phyloP scores from a whole-genome alignment of 2,329 filamentous ascomycete species.

The Capronia epimyces region DNA sequence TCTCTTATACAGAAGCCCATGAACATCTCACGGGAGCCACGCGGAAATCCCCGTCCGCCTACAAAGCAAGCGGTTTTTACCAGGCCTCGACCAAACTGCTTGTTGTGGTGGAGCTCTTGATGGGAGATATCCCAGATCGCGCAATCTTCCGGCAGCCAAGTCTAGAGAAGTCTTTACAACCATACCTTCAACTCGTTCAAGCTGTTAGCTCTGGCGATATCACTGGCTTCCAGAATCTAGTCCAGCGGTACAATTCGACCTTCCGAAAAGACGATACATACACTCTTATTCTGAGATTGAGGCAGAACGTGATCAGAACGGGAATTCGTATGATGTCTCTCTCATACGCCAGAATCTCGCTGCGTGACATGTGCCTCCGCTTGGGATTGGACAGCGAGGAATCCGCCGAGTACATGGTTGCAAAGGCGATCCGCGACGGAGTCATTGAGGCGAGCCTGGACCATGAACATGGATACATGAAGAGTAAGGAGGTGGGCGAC shows the following conservation, averaged over 20 bases:
- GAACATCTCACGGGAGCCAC: conserved; percentile 89
- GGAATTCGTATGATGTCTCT: conserved; percentile 98
- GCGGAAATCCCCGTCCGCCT: conserved; percentile 86
- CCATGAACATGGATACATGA: conserved; percentile 94
- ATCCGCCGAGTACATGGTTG: conserved; percentile 97
- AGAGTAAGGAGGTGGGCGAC: conserved; percentile 93
- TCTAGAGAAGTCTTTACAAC: conserved; percentile 80
- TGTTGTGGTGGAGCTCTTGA: conserved; percentile 89
- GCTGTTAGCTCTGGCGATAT: conserved; percentile 95
- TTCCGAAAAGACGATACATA: conserved; percentile 95
- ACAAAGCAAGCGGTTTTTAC: conserved; percentile 86
- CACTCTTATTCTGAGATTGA: conserved; percentile 85
- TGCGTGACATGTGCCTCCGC: conserved; percentile 94
- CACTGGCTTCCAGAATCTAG: conserved; percentile 83
- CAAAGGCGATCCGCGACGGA: conserved; percentile 94
- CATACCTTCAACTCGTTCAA: conserved; percentile 90
- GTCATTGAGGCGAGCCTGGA: conserved; percentile 94
- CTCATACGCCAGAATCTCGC: conserved; percentile 93
- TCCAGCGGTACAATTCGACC: conserved; percentile 71
- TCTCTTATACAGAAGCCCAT: conserved; percentile 94
- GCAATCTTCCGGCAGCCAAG: conserved; percentile 85
- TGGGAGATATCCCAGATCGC: conserved; percentile 97
- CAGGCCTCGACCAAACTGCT: conserved; percentile 96
- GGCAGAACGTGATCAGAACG: conserved; percentile 99
- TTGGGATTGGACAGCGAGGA: conserved; percentile 91